A percentile compares a stretch with the other conserved stretches of the same genome.
phyloP scores from a whole-genome alignment of 352 stramenopile species.

The Thalassiosira ordinaria region DNA sequence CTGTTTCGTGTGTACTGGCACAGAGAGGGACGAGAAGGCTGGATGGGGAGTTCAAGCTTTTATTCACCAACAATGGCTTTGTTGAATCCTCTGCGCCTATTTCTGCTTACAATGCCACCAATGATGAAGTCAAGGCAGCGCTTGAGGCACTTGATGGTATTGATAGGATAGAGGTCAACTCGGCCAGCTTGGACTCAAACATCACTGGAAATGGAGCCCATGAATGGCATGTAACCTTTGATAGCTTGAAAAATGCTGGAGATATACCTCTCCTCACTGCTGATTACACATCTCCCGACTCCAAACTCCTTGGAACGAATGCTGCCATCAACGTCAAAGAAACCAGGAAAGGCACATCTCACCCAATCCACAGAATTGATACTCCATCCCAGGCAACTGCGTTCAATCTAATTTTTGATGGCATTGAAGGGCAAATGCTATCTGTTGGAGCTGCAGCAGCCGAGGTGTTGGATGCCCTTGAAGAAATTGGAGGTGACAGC shows the following conservation, averaged over 20 bases:
- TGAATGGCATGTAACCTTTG: slow-evolving; percentile 83
- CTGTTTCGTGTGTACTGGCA: slow-evolving; percentile 42
- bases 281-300: slow-evolving; percentile 27
- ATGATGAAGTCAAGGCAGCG: slow-evolving; percentile 86
- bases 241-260: slow-evolving; percentile 76
- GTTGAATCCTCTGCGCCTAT: slow-evolving; percentile 76
- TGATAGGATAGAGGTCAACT: slow-evolving; percentile 82
- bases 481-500: slow-evolving; percentile 30
- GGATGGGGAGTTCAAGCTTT: slow-evolving; percentile 62
- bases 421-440: slow-evolving; percentile 30
- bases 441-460: slow-evolving; percentile 8
- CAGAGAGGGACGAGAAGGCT: slow-evolving; percentile 55
- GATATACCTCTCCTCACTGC: slow-evolving; percentile 65
- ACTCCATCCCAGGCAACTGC: slow-evolving; percentile 21
- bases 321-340: slow-evolving; percentile 52
- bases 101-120: slow-evolving; percentile 87
- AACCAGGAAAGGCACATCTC: slow-evolving; percentile 48
- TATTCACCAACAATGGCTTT: slow-evolving; percentile 38
- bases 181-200: slow-evolving; percentile 63
- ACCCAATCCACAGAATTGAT: slow-evolving; percentile 43
- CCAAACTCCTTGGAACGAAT: slow-evolving; percentile 58
- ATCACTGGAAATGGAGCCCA: slow-evolving; percentile 60
- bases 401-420: slow-evolving; percentile 53
- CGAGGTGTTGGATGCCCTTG: slow-evolving; percentile 23
- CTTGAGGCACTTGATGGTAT: slow-evolving; percentile 86